A percentile compares a stretch with the other conserved stretches of the same genome.
Evolutionary conservation across 2,329 filamentous ascomycete genomes (phyloP).

Genomic region (Pezicula neosporulosa): DNA sequence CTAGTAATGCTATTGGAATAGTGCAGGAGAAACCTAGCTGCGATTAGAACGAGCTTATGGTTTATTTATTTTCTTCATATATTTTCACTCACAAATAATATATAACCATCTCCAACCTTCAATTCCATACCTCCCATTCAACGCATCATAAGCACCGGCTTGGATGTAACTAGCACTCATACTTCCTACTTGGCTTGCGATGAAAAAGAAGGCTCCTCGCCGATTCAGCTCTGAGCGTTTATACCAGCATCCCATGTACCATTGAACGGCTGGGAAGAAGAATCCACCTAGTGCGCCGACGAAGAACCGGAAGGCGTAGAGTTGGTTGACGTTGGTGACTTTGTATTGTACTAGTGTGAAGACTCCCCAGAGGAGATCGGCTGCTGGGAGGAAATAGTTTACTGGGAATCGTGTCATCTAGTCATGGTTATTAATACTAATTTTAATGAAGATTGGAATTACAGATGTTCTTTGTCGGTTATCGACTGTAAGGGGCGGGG

Average conservation of each 20-base stretch:
- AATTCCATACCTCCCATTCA: conserved; percentile 46
- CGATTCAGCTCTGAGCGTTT: conserved; percentile 3
- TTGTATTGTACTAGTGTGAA: conserved; percentile 13
- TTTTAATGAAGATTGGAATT: no score
- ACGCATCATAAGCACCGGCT: conserved; percentile 48
- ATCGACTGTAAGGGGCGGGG: no score
- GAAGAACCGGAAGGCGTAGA: conserved; percentile 31
- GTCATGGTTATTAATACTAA: no score
- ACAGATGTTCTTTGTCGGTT: no score
- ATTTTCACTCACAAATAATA: conserved; percentile 23
- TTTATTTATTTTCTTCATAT: no score
- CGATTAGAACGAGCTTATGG: background rate
- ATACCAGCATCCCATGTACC: conserved; percentile 5
- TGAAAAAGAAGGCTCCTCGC: conserved; percentile 4
- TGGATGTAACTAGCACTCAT: conserved; percentile 5
- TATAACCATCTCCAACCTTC: conserved; percentile 55
- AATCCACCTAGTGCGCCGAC: conserved; percentile 31
- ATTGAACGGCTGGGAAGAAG: conserved; percentile 29
- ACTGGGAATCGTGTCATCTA: conserved; percentile 5
- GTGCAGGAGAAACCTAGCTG: conserved; percentile 23
- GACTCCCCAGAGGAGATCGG: conserved; percentile 4
- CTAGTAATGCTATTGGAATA: conserved; percentile 18
- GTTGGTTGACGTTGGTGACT: conserved; percentile 25
- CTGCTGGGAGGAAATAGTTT: conserved; percentile 5
- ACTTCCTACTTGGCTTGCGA: conserved; percentile 4